Conservation (phyloP, 257 asterid species). For the Jaltomata sinuosa region DNA sequence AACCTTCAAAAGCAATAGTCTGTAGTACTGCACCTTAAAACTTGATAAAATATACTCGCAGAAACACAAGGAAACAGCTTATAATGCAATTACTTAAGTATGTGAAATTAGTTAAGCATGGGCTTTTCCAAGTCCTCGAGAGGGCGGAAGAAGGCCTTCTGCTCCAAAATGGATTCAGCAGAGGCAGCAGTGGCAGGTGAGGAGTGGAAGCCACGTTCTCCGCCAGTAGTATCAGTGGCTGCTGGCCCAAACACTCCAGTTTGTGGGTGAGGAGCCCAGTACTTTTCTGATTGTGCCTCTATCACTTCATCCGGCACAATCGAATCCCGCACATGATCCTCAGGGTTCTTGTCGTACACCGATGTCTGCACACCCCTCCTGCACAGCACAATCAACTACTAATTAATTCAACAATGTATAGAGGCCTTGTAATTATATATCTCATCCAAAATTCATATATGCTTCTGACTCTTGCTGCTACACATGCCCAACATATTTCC, state of each 20-base stretch:
- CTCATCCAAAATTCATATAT: too few relatives aligned
- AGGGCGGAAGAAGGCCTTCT: slow-evolving; percentile 77
- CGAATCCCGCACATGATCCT: slow-evolving; percentile 33
- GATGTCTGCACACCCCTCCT: slow-evolving; percentile 72
- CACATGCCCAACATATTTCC: not conserved
- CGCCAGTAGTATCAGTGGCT: slow-evolving; percentile 24
- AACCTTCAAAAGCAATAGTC: not conserved
- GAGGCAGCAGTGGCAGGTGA: not conserved
- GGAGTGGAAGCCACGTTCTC: slow-evolving; percentile 8
- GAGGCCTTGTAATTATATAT: not conserved
- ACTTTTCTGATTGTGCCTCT: slow-evolving; percentile 30
- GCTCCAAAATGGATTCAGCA: slow-evolving; percentile 59
- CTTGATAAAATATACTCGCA: not conserved
- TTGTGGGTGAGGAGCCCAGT: slow-evolving; percentile 84
- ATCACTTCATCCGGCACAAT: slow-evolving; percentile 59
- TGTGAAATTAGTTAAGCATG: not conserved
- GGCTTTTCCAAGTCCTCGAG: slow-evolving; percentile 86
- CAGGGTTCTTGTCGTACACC: slow-evolving; percentile 72
- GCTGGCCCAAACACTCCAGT: slow-evolving; percentile 82
- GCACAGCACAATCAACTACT: not conserved
- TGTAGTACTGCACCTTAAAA: not conserved
- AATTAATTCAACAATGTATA: not conserved
- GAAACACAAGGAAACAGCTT: not conserved
- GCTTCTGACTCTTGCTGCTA: not conserved
- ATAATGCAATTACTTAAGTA: not conserved